These are phyloP conservation scores for Eutypella sp. DNA, from an alignment of 2,329 filamentous ascomycete species.

Conservation along the genomic window DNA sequence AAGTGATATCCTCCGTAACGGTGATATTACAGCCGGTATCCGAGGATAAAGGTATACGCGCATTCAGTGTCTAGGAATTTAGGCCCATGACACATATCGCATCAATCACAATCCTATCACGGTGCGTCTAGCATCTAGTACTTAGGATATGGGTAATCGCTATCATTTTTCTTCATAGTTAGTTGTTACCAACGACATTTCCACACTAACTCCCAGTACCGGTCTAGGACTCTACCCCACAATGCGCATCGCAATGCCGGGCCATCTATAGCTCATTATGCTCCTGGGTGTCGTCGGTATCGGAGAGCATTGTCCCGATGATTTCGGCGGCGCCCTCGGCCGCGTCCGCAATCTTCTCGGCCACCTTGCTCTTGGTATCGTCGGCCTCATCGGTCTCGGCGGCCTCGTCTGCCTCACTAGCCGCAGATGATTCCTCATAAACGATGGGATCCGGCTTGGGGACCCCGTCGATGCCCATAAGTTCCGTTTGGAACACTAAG, in stretches of 20 bases:
- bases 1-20: not conserved
- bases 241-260: not conserved
- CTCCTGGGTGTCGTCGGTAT: constrained; percentile 51
- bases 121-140: too few species aligned
- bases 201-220: too few species aligned
- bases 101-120: too few species aligned
- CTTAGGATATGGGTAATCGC: too few species aligned
- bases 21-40: not conserved
- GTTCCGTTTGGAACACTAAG: constrained; percentile 83
- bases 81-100: too few species aligned
- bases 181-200: too few species aligned
- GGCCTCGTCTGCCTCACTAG: constrained; percentile 18
- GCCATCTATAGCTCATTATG: constrained; percentile 53
- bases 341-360: constrained; percentile 40
- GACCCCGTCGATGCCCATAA: constrained; percentile 78
- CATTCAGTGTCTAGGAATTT: not conserved
- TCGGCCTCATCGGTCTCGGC: constrained; percentile 23
- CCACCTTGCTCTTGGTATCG: too few species aligned
- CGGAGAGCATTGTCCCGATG: constrained; percentile 46
- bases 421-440: constrained; percentile 28
- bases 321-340: constrained; percentile 45
- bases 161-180: too few species aligned
- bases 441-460: constrained; percentile 43
- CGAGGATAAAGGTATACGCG: not conserved
- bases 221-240: not conserved